Conservation (phyloP, 192 early-diverging fungal species). For the Coemansia erecta region DNA sequence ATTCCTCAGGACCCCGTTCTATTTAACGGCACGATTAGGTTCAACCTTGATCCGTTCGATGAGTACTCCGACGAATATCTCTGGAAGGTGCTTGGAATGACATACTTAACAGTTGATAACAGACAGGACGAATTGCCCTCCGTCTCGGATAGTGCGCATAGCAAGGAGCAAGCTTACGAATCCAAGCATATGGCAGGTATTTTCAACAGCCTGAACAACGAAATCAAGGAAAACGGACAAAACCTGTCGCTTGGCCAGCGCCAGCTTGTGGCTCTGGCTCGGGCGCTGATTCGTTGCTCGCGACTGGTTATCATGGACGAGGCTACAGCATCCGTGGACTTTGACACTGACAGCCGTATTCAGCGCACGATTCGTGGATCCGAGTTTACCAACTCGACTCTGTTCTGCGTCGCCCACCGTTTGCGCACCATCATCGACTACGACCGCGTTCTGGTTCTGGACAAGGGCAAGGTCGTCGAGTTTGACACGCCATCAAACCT, state of each 20-base stretch:
- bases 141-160: too few relatives aligned
- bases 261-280: too few relatives aligned
- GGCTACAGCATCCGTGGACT: constrained; percentile 80
- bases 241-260: too few relatives aligned
- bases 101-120: too few relatives aligned
- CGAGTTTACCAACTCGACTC: constrained; percentile 61
- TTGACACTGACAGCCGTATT: constrained; percentile 74
- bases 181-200: too few relatives aligned
- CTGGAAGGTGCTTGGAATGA: too few relatives aligned
- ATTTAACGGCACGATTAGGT: constrained; percentile 75
- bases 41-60: constrained; percentile 90
- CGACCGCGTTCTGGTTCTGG: constrained; percentile 72
- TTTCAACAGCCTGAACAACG: constrained; percentile 58
- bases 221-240: constrained; percentile 86
- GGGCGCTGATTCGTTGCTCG: too few relatives aligned
- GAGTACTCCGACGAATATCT: constrained; percentile 74
- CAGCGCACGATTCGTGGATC: constrained; percentile 74
- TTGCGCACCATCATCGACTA: constrained; percentile 72
- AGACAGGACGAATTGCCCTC: too few relatives aligned
- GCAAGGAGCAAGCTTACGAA: too few relatives aligned
- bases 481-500: constrained; percentile 69
- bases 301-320: constrained; percentile 64
- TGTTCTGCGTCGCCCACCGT: constrained; percentile 82
- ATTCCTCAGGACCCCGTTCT: constrained; percentile 91
- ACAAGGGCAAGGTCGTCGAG: constrained; percentile 68